Conservation (phyloP, 202 grass and related monocot genomes). For the Schoenoplectus tabernaemontani region DNA sequence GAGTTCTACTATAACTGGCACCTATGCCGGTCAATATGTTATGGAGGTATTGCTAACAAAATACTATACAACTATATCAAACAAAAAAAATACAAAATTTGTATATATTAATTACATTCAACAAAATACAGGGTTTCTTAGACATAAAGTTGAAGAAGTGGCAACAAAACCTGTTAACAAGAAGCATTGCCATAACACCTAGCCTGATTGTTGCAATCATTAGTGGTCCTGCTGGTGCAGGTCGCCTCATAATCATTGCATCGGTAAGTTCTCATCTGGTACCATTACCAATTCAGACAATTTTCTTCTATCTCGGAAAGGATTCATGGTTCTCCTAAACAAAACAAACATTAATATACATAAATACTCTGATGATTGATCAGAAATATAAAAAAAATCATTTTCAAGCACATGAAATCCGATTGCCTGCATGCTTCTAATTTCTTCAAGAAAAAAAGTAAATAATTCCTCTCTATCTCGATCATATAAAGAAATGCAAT, state of each 20-base stretch:
- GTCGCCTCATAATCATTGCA: constrained; percentile 63
- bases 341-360: not conserved
- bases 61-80: not conserved
- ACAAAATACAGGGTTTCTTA: constrained; percentile 50
- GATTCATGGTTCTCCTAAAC: too few relatives aligned
- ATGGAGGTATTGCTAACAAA: constrained; percentile 49
- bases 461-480: too few relatives aligned
- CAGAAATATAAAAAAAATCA: not conserved
- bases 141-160: constrained; percentile 84
- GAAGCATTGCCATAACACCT: constrained; percentile 52
- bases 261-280: constrained; percentile 30
- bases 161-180: constrained; percentile 67
- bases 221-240: constrained; percentile 48
- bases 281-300: not conserved
- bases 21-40: constrained; percentile 74
- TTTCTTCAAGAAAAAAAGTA: too few relatives aligned
- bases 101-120: not conserved
- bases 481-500: not conserved
- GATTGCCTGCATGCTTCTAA: too few relatives aligned
- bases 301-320: not conserved
- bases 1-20: constrained; percentile 75
- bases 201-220: constrained; percentile 56
- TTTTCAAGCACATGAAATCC: not conserved
- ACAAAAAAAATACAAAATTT: not conserved
- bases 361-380: not conserved